A percentile compares a stretch with the other conserved stretches of the same genome.
Conservation (phyloP, 768 basidiomycete species). For the Pleurotus tuoliensis region DNA sequence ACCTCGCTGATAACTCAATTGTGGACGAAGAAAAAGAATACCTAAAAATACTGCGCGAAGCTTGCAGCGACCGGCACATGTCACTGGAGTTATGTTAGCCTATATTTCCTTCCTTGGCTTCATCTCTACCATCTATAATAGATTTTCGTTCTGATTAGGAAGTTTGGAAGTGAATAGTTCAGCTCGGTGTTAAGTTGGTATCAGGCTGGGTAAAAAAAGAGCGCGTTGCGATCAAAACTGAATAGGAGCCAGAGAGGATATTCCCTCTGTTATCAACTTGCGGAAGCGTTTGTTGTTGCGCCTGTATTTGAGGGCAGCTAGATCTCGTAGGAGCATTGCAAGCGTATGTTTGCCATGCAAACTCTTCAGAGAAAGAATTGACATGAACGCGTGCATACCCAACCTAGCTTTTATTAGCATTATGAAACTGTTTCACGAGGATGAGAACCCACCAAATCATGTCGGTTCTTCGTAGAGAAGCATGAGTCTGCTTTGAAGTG, state of each 20-base stretch:
- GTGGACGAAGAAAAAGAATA: too few relatives aligned
- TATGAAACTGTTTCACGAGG: too few relatives aligned
- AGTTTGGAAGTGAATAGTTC: too few relatives aligned
- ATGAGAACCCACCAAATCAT: constrained; percentile 54
- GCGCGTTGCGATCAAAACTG: constrained; percentile 7
- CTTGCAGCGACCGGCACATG: too few relatives aligned
- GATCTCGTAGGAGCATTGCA: constrained; percentile 44
- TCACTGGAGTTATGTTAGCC: too few relatives aligned
- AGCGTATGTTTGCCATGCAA: constrained; percentile 45
- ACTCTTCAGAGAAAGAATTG: constrained; percentile 53
- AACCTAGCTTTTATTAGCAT: constrained; percentile 46
- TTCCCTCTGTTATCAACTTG: constrained; percentile 42
- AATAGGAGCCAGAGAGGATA: constrained; percentile 23
- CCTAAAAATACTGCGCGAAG: too few relatives aligned
- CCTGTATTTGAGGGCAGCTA: constrained; percentile 42
- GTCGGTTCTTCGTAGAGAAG: constrained; percentile 41
- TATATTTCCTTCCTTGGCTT: too few relatives aligned
- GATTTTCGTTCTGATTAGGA: too few relatives aligned
- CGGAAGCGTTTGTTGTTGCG: constrained; percentile 42
- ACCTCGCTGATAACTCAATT: too few relatives aligned
- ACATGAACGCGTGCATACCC: constrained; percentile 74
- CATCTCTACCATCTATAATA: too few relatives aligned
- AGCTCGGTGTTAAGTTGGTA: too few relatives aligned
- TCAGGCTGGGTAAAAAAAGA: too few relatives aligned
- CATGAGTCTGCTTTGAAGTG: constrained; percentile 39